Conservation (phyloP, 192 early-diverging fungal genomes). For the Podila minutissima region DNA sequence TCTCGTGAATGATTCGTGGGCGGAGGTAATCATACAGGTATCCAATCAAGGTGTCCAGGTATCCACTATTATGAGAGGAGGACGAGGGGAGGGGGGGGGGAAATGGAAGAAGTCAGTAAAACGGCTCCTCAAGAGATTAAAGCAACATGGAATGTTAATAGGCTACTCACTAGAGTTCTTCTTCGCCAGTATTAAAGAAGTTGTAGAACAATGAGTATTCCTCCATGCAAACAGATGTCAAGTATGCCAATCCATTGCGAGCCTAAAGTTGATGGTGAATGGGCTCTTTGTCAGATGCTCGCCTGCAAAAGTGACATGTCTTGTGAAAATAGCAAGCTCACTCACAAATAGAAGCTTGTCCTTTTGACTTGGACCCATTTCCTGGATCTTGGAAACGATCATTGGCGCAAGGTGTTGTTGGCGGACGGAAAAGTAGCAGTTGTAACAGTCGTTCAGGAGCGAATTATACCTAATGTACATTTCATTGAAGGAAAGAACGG, state of each 20-base stretch:
- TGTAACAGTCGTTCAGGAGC: constrained; percentile 79
- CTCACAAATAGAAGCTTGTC: constrained; percentile 69
- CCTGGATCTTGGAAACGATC: constrained; percentile 69
- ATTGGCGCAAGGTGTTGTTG: constrained; percentile 73
- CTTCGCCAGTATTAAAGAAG: constrained; percentile 82
- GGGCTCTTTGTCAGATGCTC: not conserved
- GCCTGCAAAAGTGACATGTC: too few relatives aligned
- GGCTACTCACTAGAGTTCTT: constrained; percentile 73
- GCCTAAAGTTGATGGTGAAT: constrained; percentile 56
- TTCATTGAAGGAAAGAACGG: not conserved
- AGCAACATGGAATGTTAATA: not conserved
- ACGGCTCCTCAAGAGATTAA: not conserved
- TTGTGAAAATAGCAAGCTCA: not conserved
- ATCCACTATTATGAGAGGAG: constrained; percentile 56
- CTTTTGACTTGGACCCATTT: constrained; percentile 59
- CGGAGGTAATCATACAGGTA: constrained; percentile 87
- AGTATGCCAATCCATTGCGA: constrained; percentile 83
- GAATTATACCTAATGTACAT: constrained; percentile 64
- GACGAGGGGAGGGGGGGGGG: not conserved
- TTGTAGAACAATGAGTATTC: constrained; percentile 83
- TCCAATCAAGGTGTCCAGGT: constrained; percentile 78
- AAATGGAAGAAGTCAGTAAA: not conserved
- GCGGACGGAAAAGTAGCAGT: constrained; percentile 79
- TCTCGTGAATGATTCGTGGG: constrained; percentile 89
- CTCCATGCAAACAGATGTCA: constrained; percentile 85